A percentile compares a stretch with the other conserved stretches of the same genome.
Conservation (phyloP, 805 yeast genomes). For the Metahyphopichia silvanorum region DNA sequence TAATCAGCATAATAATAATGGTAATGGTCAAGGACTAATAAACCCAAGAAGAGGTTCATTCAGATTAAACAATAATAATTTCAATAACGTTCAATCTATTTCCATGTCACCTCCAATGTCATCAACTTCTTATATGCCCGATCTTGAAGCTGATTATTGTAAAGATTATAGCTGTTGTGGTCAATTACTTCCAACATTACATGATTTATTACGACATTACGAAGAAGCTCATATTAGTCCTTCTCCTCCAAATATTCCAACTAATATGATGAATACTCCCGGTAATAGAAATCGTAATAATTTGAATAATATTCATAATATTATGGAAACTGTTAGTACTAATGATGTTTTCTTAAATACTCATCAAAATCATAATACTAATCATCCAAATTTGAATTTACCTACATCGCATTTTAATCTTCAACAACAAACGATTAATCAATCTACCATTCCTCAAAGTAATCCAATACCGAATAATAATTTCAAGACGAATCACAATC, state of each 20-base stretch:
- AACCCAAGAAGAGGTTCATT: conserved; percentile 39
- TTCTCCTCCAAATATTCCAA: conserved; percentile 42
- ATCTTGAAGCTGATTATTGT: conserved; percentile 92
- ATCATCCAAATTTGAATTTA: conserved; percentile 13
- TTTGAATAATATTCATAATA: conserved; percentile 48
- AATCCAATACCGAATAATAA: conserved; percentile 7
- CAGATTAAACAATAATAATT: conserved; percentile 17
- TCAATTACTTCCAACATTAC: conserved; percentile 83
- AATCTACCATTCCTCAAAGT: conserved; percentile 7
- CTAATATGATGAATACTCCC: conserved; percentile 23
- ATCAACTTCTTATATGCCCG: conserved; percentile 79
- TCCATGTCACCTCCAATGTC: conserved; percentile 62
- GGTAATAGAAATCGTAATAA: conserved; percentile 27
- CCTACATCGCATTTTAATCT: conserved; percentile 18
- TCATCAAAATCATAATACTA: conserved; percentile 23
- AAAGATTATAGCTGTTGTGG: conserved; percentile 98
- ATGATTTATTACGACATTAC: conserved; percentile 89
- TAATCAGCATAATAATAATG: conserved; percentile 6
- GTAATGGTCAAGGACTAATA: conserved; percentile 15
- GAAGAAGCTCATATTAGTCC: conserved; percentile 89
- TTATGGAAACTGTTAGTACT: conserved; percentile 86
- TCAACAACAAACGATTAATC: conserved; percentile 20
- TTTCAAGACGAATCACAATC: conserved; percentile 7
- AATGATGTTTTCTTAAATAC: conserved; percentile 80
- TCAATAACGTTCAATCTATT: conserved; percentile 11